Base-by-base conservation (phyloP, 1,284 basidiomycete genomes). In the Malassezia sympodialis region DNA sequence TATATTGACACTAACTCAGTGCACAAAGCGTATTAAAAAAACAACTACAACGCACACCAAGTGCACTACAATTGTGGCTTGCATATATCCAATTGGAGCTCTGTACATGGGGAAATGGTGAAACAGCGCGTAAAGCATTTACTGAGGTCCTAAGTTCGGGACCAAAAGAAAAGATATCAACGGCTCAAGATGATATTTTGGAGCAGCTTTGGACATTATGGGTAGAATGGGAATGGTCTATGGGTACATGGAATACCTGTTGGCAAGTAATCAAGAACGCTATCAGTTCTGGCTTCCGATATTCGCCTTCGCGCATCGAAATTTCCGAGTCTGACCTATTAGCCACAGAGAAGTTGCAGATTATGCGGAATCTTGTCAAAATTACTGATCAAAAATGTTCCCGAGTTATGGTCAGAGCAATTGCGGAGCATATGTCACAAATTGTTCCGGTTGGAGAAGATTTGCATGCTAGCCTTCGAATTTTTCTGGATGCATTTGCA, bases 21-120 rank as follows among this genome's bases (percentile, higher is more conserved):
- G 48, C 53, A 17, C 42, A 26, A 11, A 26, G 23, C 10, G 24
- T 51, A 7, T 27, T 56, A 1, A 49, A 49, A 6, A 21, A 41
- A 3, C 35, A 46, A 26, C 43, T 57, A 5, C 49, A 52, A 31
- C 8, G 28, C 0, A 23, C 51, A 8, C 28, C 46, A 10, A 21
- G 44, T 19, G 15, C 6, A 6, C 10, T 52, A 3, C 5, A n/a
- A 3, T 40, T 57, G 19, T 57, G 55, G 55, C 51, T 42, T 45
- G 39, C 49, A 4, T 57, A 57, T 24, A 50, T 43, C 3, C 39
- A 57, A 23, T 24, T 57, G 8, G 55, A 57, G 12, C 34, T 51
- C 6, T 41, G 27, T 14, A 17, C 37, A n/a, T 28, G 19, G 26
- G 50, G 55, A 2, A 51, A 57, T 30, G 26, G 17, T 8, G 39